Conservation (phyloP, 192 early-diverging fungal genomes). For the Linnemannia zychae region DNA sequence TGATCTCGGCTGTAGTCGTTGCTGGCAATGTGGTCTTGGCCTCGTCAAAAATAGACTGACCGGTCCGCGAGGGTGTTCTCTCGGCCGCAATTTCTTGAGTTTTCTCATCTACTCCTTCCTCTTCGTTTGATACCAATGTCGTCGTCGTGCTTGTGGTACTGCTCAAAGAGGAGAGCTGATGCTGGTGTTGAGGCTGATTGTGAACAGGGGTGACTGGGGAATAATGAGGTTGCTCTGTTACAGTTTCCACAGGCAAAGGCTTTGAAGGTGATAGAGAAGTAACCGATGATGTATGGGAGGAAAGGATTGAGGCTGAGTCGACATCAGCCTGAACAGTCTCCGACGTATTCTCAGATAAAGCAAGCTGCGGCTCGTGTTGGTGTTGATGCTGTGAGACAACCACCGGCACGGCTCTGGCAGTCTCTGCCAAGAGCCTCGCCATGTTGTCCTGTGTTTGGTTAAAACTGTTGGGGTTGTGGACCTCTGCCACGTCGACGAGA, state of each 20-base stretch:
- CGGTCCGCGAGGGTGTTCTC: neutral
- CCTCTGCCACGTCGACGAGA: neutral
- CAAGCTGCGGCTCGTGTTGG: neutral
- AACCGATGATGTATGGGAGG: neutral
- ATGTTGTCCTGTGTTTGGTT: neutral
- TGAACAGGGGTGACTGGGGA: neutral
- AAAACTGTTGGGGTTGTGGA: constrained; percentile 2
- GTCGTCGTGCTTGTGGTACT: neutral
- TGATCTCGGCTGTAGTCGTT: neutral
- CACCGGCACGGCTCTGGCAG: neutral
- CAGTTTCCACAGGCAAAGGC: neutral
- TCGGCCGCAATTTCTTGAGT: neutral
- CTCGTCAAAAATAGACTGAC: neutral
- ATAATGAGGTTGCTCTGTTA: neutral
- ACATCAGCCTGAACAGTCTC: neutral
- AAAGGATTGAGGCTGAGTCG: neutral
- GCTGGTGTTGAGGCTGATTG: neutral
- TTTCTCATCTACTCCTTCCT: neutral
- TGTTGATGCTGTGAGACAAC: neutral
- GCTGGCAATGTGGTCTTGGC: no score
- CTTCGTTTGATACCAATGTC: neutral
- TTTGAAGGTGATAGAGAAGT: neutral
- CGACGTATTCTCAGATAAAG: neutral
- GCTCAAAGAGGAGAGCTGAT: neutral
- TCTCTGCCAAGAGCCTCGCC: neutral